Conservation (phyloP, 2,329 filamentous ascomycete species). For the Ilyonectria mors-panacis region DNA sequence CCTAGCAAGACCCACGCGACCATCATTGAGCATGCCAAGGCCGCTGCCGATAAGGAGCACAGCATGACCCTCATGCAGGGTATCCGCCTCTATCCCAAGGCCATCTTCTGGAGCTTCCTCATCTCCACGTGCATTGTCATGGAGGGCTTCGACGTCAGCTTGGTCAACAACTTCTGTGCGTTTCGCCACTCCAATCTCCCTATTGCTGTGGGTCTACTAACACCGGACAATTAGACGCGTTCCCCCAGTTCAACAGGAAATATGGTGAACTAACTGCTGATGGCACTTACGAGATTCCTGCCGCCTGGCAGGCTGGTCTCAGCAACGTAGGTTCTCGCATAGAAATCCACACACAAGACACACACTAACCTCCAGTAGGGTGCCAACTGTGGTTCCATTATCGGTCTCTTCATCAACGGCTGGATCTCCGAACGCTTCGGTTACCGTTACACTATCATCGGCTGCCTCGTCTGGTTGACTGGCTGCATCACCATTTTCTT, state of each 20-base stretch:
- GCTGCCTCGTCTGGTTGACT: slow-evolving; percentile 66
- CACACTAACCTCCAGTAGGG: slow-evolving; percentile 55
- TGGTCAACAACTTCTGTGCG: slow-evolving; percentile 85
- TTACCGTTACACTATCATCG: slow-evolving; percentile 76
- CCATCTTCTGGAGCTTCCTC: slow-evolving; percentile 84
- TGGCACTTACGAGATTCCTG: slow-evolving; percentile 69
- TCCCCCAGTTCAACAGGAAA: slow-evolving; percentile 71
- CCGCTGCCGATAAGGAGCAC: slow-evolving; percentile 74
- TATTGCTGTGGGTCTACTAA: slow-evolving; percentile 22
- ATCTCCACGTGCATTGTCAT: slow-evolving; percentile 94
- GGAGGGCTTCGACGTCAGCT: slow-evolving; percentile 89
- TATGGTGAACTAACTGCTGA: slow-evolving; percentile 65
- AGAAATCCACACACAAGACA: slow-evolving; percentile 4
- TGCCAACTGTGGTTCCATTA: slow-evolving; percentile 73
- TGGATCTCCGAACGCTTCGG: slow-evolving; percentile 77
- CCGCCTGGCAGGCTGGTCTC: slow-evolving; percentile 74
- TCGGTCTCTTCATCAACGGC: slow-evolving; percentile 77
- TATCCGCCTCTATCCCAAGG: slow-evolving; percentile 87
- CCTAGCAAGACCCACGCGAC: slow-evolving; percentile 47
- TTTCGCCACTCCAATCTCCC: not conserved
- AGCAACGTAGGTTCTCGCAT: slow-evolving; percentile 61
- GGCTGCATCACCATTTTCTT: slow-evolving; percentile 76
- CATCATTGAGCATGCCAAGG: slow-evolving; percentile 54
- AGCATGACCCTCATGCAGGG: slow-evolving; percentile 83
- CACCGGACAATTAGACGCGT: slow-evolving; percentile 58